A percentile compares a stretch with the other conserved stretches of the same genome.
Evolutionary conservation across 176 grass and related monocot species (phyloP).

Genomic region (Carex myosuroides): DNA sequence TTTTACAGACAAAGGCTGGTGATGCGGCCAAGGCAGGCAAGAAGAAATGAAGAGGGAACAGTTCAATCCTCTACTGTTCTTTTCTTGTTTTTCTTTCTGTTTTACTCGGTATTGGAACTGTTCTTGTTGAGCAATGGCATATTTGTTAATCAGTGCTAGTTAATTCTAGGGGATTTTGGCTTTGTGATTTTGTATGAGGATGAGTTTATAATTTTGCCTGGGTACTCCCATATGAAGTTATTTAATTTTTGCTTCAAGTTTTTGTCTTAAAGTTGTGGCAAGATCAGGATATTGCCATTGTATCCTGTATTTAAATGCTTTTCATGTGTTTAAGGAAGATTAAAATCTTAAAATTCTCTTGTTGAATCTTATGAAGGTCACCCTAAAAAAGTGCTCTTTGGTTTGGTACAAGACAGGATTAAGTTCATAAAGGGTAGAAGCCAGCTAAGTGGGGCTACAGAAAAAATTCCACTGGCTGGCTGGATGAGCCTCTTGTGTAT

Average conservation of each 20-base stretch:
- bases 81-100: not conserved
- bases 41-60: constrained; percentile 52
- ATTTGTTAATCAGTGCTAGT: not conserved
- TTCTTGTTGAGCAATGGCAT: not conserved
- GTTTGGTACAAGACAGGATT: too few species aligned
- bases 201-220: constrained; percentile 13
- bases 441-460: too few species aligned
- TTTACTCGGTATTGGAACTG: not conserved
- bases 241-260: not conserved
- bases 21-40: constrained; percentile 63
- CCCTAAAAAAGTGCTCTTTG: too few species aligned
- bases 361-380: too few species aligned
- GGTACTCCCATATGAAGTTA: not conserved
- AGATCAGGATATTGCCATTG: too few species aligned
- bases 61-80: not conserved
- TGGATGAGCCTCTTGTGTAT: too few species aligned
- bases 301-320: too few species aligned
- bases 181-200: constrained; percentile 6
- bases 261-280: too few species aligned
- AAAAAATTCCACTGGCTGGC: too few species aligned
- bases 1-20: constrained; percentile 78
- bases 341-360: too few species aligned
- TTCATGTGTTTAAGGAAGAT: too few species aligned
- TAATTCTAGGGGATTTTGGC: not conserved
- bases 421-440: too few species aligned